These are phyloP conservation scores for Neurospora sp. DNA, from an alignment of 495 filamentous ascomycete species.

Conservation along the genomic window DNA sequence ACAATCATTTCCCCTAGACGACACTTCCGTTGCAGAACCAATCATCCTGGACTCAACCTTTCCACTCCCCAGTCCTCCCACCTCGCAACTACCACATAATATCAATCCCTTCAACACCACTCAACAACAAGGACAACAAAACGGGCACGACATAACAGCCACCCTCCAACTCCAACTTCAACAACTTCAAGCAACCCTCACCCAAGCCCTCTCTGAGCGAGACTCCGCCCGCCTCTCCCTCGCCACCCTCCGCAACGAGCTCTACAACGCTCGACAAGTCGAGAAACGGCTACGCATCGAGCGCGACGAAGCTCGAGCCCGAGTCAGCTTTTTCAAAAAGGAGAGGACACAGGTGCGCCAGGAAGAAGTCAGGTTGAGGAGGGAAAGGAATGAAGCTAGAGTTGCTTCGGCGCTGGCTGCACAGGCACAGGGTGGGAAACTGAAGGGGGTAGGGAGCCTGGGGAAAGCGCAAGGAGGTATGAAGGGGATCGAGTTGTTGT, in stretches of 20 bases:
- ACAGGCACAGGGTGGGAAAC: neutral
- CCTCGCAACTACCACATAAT: neutral
- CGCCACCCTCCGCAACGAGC: constrained; percentile 16
- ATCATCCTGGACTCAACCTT: neutral
- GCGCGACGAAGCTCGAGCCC: constrained; percentile 14
- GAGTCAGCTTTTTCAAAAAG: constrained; percentile 6
- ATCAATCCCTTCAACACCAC: neutral
- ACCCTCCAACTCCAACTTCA: neutral
- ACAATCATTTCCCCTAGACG: neutral
- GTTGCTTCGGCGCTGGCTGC: neutral
- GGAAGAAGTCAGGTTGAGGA: constrained; percentile 11
- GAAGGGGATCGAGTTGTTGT: neutral
- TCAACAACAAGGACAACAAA: neutral
- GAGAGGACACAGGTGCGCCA: constrained; percentile 2
- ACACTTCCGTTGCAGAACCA: neutral
- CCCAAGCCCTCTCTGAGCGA: constrained; percentile 7
- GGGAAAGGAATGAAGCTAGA: constrained; percentile 18
- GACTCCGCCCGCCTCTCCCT: constrained; percentile 14
- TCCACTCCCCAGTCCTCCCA: neutral
- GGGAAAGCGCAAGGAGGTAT: neutral
- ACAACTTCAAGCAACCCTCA: neutral
- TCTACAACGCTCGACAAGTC: constrained; percentile 16
- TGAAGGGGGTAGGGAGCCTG: neutral
- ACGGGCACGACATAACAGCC: neutral
- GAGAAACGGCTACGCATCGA: constrained; percentile 18